Evolutionary conservation across 306 rosid genomes (phyloP), one percentile per base, ranked within the genome.

Genomic region (Morella rubra): DNA sequence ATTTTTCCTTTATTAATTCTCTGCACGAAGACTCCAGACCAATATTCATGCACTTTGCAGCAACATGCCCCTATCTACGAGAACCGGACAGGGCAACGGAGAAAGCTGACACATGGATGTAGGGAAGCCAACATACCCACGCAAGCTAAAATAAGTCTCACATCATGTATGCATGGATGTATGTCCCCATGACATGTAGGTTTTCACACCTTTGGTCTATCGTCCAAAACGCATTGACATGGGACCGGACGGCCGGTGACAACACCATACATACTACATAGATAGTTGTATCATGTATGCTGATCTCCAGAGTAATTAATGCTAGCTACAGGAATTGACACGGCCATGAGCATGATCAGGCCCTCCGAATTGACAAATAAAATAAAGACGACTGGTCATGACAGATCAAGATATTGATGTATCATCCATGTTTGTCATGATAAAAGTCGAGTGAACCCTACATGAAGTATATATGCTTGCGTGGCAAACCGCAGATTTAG

Each of bases 91-190:
- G 3, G 37, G 37, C 37, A 32, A 32, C 37, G 2, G 3, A 27
- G 32, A 32, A 32, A 32, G 3, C 37, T 27, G 32, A 2, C 37
- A 47, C 76, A 71, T 77, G 32, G 24, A 80, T 80, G 89, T 87
- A 85, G 86, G 89, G 83, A 73, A 81, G 70, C 65, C 24, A 83
- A 73, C 16, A 58, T 60, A 76, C 49, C 53, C 68, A 54, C 37
- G 76, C 79, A 78, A 77, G 73, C 69, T 42, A 82, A 41, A 77
- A 53, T 24, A 74, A 41, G 37, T 40, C 83, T 80, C 69, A 19
- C 49, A 13, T 69, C 13, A 58, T 47, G 77, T 27, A 68, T 77
- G 58, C 13, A 58, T 47, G 77, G 27, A 68, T 77, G 58, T 74
- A 45, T 44, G 32, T 19, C 15, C 52, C 37, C 69, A 3, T 50